phyloP scores from a whole-genome alignment of 345 rosid species.

The Bretschneidera sinensis region DNA sequence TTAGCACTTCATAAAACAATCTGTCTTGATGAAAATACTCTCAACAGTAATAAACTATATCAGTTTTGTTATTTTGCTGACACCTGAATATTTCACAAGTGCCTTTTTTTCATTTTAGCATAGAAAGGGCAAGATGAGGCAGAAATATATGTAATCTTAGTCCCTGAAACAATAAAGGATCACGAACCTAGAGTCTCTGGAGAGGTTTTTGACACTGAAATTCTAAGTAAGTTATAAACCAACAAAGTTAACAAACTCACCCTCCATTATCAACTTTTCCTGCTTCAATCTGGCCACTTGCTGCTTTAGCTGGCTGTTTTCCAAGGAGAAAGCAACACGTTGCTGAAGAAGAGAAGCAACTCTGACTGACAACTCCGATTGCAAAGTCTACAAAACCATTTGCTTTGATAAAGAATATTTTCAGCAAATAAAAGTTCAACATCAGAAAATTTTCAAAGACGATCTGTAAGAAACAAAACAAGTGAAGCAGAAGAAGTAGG shows the following conservation, averaged over 20 bases:
- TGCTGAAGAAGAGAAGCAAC: slow-evolving; percentile 55
- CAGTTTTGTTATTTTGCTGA: too few relatives aligned
- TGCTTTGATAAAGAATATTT: background rate
- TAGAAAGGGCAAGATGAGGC: too few relatives aligned
- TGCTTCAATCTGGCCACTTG: slow-evolving; percentile 45
- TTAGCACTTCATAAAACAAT: background rate
- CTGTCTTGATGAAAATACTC: background rate
- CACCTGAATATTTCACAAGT: too few relatives aligned
- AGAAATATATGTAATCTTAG: too few relatives aligned
- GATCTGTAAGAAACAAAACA: background rate
- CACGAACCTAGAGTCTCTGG: background rate
- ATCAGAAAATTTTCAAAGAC: background rate
- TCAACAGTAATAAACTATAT: background rate
- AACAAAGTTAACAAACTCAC: slow-evolving; percentile 23
- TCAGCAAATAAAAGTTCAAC: too few relatives aligned
- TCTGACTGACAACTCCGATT: slow-evolving; percentile 53
- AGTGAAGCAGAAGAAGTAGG: too few relatives aligned
- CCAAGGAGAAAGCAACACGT: slow-evolving; percentile 51
- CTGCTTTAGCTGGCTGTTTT: slow-evolving; percentile 59
- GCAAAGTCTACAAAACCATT: slow-evolving; percentile 39
- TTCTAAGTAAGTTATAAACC: background rate
- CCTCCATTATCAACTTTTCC: slow-evolving; percentile 53
- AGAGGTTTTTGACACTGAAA: background rate
- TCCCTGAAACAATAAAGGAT: too few relatives aligned
- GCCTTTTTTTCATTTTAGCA: too few relatives aligned